Percentiles rank a stretch among this genome's conserved stretches.
Conservation (phyloP, 2,329 filamentous ascomycete species). For the Alternaria postmessia region DNA sequence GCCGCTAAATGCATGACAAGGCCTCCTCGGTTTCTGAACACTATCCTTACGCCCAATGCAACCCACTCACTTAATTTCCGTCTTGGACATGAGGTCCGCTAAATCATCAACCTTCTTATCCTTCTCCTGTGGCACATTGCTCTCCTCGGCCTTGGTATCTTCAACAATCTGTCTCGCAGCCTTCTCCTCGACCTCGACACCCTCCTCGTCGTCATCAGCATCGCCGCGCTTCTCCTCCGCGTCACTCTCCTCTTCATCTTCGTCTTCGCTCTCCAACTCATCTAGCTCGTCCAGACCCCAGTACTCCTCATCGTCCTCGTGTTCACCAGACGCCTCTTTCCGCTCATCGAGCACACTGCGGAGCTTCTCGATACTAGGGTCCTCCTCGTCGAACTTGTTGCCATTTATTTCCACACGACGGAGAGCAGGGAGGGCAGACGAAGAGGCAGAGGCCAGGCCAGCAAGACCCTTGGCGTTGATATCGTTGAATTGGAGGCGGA, state of each 20-base stretch:
- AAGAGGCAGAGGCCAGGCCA: constrained; percentile 71
- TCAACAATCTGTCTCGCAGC: constrained; percentile 65
- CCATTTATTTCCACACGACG: constrained; percentile 93
- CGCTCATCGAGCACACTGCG: constrained; percentile 73
- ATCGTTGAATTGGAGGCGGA: constrained; percentile 93
- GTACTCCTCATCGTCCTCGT: constrained; percentile 64
- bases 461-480: constrained; percentile 81
- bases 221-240: constrained; percentile 68
- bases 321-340: constrained; percentile 66
- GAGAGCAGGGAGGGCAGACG: constrained; percentile 73
- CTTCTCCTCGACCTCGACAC: constrained; percentile 54
- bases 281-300: constrained; percentile 68
- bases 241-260: constrained; percentile 77
- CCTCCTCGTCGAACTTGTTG: constrained; percentile 91
- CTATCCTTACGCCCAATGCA: background rate
- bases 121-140: constrained; percentile 74
- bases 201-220: constrained; percentile 74
- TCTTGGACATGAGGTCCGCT: constrained; percentile 78
- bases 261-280: constrained; percentile 85
- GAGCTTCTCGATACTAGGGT: constrained; percentile 73
- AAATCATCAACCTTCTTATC: constrained; percentile 83
- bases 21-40: background rate
- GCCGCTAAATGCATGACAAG: constrained; percentile 18
- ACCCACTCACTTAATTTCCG: constrained; percentile 52
- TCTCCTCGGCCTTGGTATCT: constrained; percentile 76